Evolutionary conservation across 805 yeast genomes (phyloP).

Genomic region (Metschnikowia noctiluminum): DNA sequence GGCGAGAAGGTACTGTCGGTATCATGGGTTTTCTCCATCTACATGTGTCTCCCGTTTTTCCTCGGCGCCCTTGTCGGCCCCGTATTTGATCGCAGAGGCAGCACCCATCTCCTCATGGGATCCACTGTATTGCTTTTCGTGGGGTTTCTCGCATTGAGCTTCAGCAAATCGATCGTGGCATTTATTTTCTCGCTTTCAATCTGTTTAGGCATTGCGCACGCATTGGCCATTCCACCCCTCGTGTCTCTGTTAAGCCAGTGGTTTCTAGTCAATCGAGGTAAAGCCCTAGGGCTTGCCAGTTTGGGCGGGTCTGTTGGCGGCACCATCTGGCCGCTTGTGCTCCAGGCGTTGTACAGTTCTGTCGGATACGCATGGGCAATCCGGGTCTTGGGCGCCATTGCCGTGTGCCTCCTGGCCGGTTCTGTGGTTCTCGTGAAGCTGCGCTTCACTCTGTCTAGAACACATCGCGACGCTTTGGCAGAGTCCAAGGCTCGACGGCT

Average conservation of each 20-base stretch:
- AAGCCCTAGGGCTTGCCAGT: slow-evolving; percentile 59
- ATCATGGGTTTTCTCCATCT: slow-evolving; percentile 65
- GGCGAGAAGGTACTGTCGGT: slow-evolving; percentile 44
- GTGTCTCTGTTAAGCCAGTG: slow-evolving; percentile 64
- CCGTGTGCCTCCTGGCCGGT: slow-evolving; percentile 24
- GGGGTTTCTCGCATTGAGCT: slow-evolving; percentile 58
- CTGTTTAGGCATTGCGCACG: slow-evolving; percentile 56
- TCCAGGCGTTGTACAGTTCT: slow-evolving; percentile 41
- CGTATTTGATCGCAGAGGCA: slow-evolving; percentile 62
- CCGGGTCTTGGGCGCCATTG: slow-evolving; percentile 41
- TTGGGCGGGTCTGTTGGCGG: slow-evolving; percentile 71
- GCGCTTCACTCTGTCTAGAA: slow-evolving; percentile 17
- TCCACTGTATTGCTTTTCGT: slow-evolving; percentile 37
- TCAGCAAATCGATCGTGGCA: slow-evolving; percentile 51
- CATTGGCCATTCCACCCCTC: slow-evolving; percentile 58
- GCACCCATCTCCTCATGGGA: slow-evolving; percentile 36
- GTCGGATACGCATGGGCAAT: slow-evolving; percentile 64
- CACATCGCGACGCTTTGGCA: neutral
- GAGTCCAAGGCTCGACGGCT: neutral
- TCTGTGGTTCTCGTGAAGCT: slow-evolving; percentile 29
- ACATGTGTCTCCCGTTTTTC: slow-evolving; percentile 40
- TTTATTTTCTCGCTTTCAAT: slow-evolving; percentile 55
- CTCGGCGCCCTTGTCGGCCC: slow-evolving; percentile 46
- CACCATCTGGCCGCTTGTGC: slow-evolving; percentile 53
- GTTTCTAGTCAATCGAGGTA: slow-evolving; percentile 58